Conservation (phyloP, 139 green algal species). For the Haematococcus lacustris region DNA sequence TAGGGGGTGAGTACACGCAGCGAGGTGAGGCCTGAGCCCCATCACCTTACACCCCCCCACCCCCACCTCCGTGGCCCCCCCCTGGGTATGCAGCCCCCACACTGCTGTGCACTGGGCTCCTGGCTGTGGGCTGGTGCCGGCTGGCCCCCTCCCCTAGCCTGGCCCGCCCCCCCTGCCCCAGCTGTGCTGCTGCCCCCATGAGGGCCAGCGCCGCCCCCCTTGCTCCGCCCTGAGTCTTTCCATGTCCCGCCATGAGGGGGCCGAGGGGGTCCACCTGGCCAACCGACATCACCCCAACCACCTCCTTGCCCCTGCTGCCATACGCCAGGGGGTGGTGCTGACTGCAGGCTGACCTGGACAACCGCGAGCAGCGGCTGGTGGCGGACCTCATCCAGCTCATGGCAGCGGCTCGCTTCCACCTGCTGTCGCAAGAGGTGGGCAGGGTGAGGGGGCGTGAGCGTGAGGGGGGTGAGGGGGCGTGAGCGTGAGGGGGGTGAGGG, state of each 20-base stretch:
- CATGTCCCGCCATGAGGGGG: no score
- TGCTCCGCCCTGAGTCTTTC: no score
- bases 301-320: neutral
- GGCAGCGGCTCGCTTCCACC: slow-evolving; percentile 47
- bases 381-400: slow-evolving; percentile 58
- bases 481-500: neutral
- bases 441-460: neutral
- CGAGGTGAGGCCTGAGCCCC: no score
- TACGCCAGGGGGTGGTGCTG: no score
- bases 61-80: no score
- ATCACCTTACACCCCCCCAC: no score
- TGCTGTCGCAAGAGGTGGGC: slow-evolving; percentile 32
- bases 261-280: no score
- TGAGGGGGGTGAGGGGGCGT: neutral
- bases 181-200: neutral
- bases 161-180: neutral
- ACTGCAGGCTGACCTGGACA: slow-evolving; percentile 33
- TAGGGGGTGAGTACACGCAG: no score
- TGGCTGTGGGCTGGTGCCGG: no score
- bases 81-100: no score
- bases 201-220: neutral
- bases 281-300: neutral
- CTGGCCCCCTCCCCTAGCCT: no score
- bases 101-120: no score
- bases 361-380: slow-evolving; percentile 49